Evolutionary conservation across 176 grass and related monocot genomes (phyloP).

Genomic region (Coix lacrymajobi): DNA sequence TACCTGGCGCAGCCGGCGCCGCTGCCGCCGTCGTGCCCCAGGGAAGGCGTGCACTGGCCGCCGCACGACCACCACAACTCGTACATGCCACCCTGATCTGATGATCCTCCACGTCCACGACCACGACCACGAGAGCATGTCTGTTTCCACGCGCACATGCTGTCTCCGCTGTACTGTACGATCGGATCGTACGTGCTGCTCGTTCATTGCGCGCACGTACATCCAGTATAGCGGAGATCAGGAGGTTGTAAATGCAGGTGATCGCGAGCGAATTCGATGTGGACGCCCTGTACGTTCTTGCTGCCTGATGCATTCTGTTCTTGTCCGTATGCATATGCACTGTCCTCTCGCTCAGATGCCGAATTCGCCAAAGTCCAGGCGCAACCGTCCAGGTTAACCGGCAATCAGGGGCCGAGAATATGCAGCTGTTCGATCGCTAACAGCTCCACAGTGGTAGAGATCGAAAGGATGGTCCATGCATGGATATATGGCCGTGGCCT

Average conservation of each 20-base stretch:
- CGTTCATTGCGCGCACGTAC: neutral
- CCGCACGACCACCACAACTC: conserved; percentile 48
- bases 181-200: too few species aligned
- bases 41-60: conserved; percentile 94
- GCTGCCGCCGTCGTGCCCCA: conserved; percentile 57
- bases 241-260: conserved; percentile 13
- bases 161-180: neutral
- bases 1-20: conserved; percentile 81
- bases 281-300: neutral
- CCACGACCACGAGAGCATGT: neutral
- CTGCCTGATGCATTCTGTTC: neutral
- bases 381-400: neutral
- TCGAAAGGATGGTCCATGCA: neutral
- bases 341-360: neutral
- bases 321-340: neutral
- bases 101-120: neutral
- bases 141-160: neutral
- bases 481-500: too few species aligned
- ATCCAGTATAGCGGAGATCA: neutral
- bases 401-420: neutral
- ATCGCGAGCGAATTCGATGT: neutral
- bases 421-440: neutral
- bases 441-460: neutral
- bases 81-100: conserved; percentile 38
- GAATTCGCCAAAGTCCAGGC: neutral